Percentiles rank a stretch among this genome's conserved stretches.
Conservation (phyloP, 2,329 filamentous ascomycete species). For the Cryphonectria carpinicola region DNA sequence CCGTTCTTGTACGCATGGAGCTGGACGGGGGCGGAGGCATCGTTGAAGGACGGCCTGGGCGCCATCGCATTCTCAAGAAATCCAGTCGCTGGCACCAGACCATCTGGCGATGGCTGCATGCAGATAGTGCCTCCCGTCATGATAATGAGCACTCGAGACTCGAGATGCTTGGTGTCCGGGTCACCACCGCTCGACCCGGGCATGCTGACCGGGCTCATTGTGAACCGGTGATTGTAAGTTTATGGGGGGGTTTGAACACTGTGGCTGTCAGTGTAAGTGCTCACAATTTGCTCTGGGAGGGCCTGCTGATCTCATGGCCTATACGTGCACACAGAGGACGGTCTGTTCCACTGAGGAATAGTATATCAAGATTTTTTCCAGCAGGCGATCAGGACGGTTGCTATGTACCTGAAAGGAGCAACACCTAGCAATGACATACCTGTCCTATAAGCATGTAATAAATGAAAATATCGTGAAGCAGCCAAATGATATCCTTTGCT, state of each 20-base stretch:
- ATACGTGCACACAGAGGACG: background rate
- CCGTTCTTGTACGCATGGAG: slow-evolving; percentile 58
- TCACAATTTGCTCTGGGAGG: background rate
- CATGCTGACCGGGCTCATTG: slow-evolving; percentile 7
- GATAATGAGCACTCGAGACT: slow-evolving; percentile 84
- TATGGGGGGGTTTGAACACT: background rate
- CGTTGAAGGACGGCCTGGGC: slow-evolving; percentile 83
- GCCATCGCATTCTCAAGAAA: slow-evolving; percentile 85
- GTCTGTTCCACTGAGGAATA: background rate
- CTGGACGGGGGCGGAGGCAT: slow-evolving; percentile 61
- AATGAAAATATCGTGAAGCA: background rate
- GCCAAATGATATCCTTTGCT: background rate
- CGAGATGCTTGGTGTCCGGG: slow-evolving; percentile 53
- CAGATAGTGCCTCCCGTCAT: slow-evolving; percentile 92
- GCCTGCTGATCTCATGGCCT: background rate
- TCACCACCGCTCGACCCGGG: slow-evolving; percentile 6
- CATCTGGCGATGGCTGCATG: slow-evolving; percentile 81
- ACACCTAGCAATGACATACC: background rate
- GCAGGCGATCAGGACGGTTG: background rate
- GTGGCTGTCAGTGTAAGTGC: background rate
- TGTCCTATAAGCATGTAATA: background rate
- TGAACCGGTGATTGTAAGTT: background rate
- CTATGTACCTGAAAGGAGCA: background rate
- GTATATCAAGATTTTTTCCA: background rate
- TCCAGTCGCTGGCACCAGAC: slow-evolving; percentile 77